Conservation (phyloP, 306 rosid species). For the Biancaea sappan region DNA sequence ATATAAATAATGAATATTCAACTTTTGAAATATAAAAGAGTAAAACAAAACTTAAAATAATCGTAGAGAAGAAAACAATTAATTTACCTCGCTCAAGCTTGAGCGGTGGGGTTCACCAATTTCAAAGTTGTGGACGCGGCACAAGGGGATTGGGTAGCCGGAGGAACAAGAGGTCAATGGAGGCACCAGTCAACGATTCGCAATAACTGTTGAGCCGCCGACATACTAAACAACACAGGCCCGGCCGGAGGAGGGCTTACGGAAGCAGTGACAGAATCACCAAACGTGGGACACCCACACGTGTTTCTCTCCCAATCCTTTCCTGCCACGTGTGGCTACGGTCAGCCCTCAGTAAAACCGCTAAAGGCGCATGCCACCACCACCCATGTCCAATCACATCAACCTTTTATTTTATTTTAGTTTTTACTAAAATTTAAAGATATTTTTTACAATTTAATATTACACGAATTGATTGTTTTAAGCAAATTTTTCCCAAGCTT, state of each 20-base stretch:
- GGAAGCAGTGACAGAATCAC: conserved; percentile 70
- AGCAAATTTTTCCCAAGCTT: too few relatives aligned
- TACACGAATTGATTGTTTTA: too few relatives aligned
- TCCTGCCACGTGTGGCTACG: conserved; percentile 46
- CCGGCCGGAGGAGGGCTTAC: conserved; percentile 34
- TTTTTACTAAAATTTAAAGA: too few relatives aligned
- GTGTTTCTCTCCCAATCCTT: not conserved
- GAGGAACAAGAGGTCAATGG: not conserved
- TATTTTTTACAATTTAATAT: too few relatives aligned
- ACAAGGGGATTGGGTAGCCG: not conserved
- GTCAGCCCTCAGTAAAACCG: conserved; percentile 8
- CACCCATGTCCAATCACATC: not conserved
- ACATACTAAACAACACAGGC: not conserved
- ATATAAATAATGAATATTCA: too few relatives aligned
- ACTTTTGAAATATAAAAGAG: too few relatives aligned
- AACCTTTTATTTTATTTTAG: too few relatives aligned
- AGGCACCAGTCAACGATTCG: not conserved
- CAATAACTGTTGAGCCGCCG: not conserved
- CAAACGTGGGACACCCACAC: not conserved
- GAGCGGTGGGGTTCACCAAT: not conserved
- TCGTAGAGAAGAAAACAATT: not conserved
- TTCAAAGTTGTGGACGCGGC: not conserved
- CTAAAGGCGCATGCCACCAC: too few relatives aligned
- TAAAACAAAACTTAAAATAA: not conserved
- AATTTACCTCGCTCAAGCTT: not conserved